phyloP scores from a whole-genome alignment of 345 rosid genomes.

The Gossypium arboreum region DNA sequence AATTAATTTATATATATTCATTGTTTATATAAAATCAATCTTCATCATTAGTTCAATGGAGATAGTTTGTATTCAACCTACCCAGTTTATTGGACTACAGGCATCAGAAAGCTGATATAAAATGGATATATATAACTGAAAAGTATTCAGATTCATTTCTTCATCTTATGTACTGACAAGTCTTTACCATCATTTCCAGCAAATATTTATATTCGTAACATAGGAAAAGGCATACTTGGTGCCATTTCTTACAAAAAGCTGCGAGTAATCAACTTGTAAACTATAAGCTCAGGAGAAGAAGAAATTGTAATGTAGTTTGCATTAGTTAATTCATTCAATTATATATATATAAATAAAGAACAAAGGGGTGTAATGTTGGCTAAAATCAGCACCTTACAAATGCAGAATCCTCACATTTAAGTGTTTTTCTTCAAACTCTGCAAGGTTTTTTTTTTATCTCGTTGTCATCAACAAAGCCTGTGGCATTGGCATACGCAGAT shows the following conservation, averaged over 20 bases:
- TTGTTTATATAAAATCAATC: constrained; percentile 8
- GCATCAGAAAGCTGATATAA: constrained; percentile 1
- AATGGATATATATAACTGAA: not conserved
- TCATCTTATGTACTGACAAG: not conserved
- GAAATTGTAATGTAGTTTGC: no score
- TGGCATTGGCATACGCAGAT: constrained; percentile 3
- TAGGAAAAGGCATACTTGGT: no score
- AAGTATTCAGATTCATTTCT: not conserved
- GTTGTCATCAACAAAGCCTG: constrained; percentile 9
- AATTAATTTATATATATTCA: not conserved
- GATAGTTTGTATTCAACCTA: not conserved
- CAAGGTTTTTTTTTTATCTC: constrained; percentile 20
- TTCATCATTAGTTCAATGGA: not conserved
- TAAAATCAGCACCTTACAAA: not conserved
- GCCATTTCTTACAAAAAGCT: no score
- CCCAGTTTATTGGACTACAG: not conserved
- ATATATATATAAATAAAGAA: not conserved
- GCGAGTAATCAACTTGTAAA: not conserved
- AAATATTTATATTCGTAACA: not conserved
- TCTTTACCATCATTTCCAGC: not conserved
- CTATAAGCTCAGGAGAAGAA: not conserved
- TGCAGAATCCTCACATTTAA: constrained; percentile 13
- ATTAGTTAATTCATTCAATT: not conserved
- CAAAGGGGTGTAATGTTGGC: not conserved
- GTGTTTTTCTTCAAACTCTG: constrained; percentile 19